A percentile compares a stretch with the other conserved stretches of the same genome.
Conservation (phyloP, 768 basidiomycete species). For the Albatrellus ellisii region DNA sequence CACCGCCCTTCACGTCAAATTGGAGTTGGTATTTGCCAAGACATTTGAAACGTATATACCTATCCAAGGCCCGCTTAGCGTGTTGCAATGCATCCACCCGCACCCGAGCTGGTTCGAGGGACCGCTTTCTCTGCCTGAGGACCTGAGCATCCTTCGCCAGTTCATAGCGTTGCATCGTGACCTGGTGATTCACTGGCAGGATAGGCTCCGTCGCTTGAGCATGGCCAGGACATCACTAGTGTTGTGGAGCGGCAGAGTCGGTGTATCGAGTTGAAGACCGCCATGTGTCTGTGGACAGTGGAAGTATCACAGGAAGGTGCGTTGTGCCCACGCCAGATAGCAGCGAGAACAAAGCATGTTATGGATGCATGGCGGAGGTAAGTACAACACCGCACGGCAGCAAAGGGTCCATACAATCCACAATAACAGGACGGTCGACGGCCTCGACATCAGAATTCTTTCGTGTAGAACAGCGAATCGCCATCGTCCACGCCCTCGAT, state of each 20-base stretch:
- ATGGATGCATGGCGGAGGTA: constrained; percentile 5
- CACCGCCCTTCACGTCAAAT: too few relatives aligned
- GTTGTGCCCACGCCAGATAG: not conserved
- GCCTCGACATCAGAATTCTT: constrained; percentile 4
- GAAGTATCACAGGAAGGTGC: not conserved
- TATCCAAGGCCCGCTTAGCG: too few relatives aligned
- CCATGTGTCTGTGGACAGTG: constrained; percentile 4
- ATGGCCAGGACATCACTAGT: too few relatives aligned
- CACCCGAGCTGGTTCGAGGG: too few relatives aligned
- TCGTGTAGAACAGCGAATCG: constrained; percentile 7
- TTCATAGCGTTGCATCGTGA: too few relatives aligned
- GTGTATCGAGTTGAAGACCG: constrained; percentile 3
- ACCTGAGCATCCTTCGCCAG: too few relatives aligned
- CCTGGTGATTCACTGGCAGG: too few relatives aligned
- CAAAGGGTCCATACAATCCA: not conserved
- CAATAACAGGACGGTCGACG: constrained; percentile 8
- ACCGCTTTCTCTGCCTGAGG: too few relatives aligned
- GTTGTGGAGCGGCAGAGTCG: not conserved
- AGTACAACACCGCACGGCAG: not conserved
- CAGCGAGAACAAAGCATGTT: not conserved
- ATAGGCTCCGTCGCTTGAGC: too few relatives aligned
- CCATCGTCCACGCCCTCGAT: constrained; percentile 10
- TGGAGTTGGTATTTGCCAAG: too few relatives aligned
- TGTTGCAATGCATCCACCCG: too few relatives aligned
- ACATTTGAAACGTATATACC: too few relatives aligned